phyloP scores from a whole-genome alignment of 2,329 filamentous ascomycete species.

The Colletotrichum tropicicola region DNA sequence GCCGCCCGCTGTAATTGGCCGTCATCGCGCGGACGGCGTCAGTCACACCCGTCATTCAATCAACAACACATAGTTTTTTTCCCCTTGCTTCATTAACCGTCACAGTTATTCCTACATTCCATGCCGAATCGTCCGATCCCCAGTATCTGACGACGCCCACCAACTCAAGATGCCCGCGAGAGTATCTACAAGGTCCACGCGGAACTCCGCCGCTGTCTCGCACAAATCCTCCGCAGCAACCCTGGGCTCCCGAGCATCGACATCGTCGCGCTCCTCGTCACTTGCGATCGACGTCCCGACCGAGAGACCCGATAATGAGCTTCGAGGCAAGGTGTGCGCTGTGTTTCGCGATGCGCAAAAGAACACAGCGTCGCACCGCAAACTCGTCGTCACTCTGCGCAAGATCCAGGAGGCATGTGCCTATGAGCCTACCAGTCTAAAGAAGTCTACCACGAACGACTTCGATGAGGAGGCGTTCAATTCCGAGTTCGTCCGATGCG shows the following conservation, averaged over 20 bases:
- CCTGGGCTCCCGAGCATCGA: slow-evolving; percentile 51
- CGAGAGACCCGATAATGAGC: slow-evolving; percentile 74
- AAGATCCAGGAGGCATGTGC: slow-evolving; percentile 91
- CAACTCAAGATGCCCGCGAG: slow-evolving; percentile 59
- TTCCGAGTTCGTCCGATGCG: slow-evolving; percentile 82
- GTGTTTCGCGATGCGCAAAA: slow-evolving; percentile 86
- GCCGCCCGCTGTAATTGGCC: slow-evolving; percentile 25
- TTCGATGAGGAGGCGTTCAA: slow-evolving; percentile 91
- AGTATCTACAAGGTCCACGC: slow-evolving; percentile 55
- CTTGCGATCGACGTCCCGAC: slow-evolving; percentile 65
- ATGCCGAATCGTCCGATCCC: not conserved
- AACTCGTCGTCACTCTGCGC: slow-evolving; percentile 85
- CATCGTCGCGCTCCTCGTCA: slow-evolving; percentile 57
- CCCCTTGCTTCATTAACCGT: slow-evolving; percentile 9
- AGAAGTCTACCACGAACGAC: slow-evolving; percentile 65
- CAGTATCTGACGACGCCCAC: not conserved
- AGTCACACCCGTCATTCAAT: slow-evolving; percentile 4
- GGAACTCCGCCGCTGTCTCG: slow-evolving; percentile 52
- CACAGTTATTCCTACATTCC: not conserved
- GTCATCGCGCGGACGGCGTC: slow-evolving; percentile 11
- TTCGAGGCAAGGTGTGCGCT: slow-evolving; percentile 78
- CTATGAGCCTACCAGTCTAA: slow-evolving; percentile 66
- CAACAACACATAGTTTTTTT: slow-evolving; percentile 26
- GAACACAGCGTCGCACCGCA: slow-evolving; percentile 89
- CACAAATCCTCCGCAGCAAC: slow-evolving; percentile 49